Percentiles rank a stretch among this genome's conserved stretches.
Conservation (phyloP, 352 stramenopile genomes). For the Phytophthora tubulina region DNA sequence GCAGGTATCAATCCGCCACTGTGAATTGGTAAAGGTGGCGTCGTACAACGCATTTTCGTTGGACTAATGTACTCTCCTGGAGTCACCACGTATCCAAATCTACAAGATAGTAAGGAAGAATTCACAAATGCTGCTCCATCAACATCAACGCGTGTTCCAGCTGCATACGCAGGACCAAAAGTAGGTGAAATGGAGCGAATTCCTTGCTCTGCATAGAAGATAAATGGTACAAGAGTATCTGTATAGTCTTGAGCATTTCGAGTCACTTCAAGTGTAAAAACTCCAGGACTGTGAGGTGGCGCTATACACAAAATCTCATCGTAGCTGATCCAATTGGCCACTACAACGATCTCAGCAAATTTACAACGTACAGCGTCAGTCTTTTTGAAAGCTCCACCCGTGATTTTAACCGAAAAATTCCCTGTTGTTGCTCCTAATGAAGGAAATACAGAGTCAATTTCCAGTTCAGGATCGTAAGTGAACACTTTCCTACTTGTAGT, state of each 20-base stretch:
- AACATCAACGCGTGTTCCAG: slow-evolving; percentile 88
- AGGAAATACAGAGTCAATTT: slow-evolving; percentile 82
- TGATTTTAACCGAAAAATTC: slow-evolving; percentile 91
- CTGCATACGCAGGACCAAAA: slow-evolving; percentile 84
- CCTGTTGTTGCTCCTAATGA: slow-evolving; percentile 75
- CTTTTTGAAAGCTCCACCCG: slow-evolving; percentile 83
- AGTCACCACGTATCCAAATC: slow-evolving; percentile 88
- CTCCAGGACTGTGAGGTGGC: slow-evolving; percentile 69
- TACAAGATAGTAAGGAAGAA: slow-evolving; percentile 81
- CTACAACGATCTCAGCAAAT: slow-evolving; percentile 84
- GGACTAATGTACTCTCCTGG: slow-evolving; percentile 86
- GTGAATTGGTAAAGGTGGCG: slow-evolving; percentile 73
- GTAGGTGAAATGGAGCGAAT: slow-evolving; percentile 85
- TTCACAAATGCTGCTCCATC: slow-evolving; percentile 92
- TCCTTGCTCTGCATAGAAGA: slow-evolving; percentile 85
- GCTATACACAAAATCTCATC: slow-evolving; percentile 81
- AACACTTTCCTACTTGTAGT: slow-evolving; percentile 64
- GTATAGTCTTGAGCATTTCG: slow-evolving; percentile 95
- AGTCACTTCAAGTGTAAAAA: slow-evolving; percentile 88
- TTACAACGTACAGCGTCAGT: slow-evolving; percentile 83
- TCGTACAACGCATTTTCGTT: slow-evolving; percentile 84
- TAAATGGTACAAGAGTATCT: slow-evolving; percentile 66
- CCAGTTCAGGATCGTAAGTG: slow-evolving; percentile 81
- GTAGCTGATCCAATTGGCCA: slow-evolving; percentile 67
- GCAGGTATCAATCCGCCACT: slow-evolving; percentile 64